Conservation (phyloP, 1,284 basidiomycete species). For the Irpex sp. region DNA sequence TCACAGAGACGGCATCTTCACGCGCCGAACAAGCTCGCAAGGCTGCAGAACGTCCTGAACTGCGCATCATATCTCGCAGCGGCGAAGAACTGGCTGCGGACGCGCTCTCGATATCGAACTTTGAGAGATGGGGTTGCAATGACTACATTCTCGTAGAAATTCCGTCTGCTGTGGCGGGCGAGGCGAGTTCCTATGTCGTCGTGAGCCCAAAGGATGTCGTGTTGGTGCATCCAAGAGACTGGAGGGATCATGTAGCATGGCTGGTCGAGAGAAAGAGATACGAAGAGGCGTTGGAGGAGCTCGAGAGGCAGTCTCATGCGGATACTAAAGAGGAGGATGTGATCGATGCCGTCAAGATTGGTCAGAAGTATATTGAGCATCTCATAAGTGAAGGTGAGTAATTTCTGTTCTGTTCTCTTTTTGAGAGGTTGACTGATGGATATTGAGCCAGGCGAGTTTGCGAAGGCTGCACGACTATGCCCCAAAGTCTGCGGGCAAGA, state of each 20-base stretch:
- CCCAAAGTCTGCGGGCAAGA: constrained; percentile 86
- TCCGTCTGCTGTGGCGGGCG: constrained; percentile 30
- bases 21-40: constrained; percentile 73
- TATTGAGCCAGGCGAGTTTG: constrained; percentile 60
- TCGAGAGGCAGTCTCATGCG: constrained; percentile 50
- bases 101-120: constrained; percentile 77
- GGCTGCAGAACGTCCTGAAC: constrained; percentile 85
- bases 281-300: constrained; percentile 84
- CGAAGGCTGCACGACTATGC: constrained; percentile 82
- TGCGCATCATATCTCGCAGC: constrained; percentile 84
- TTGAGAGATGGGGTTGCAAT: constrained; percentile 86
- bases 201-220: constrained; percentile 86
- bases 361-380: constrained; percentile 80
- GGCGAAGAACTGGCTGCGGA: constrained; percentile 92
- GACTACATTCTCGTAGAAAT: constrained; percentile 78
- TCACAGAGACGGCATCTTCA: constrained; percentile 66
- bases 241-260: constrained; percentile 91
- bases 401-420: not conserved
- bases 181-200: constrained; percentile 67
- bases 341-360: constrained; percentile 74
- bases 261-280: constrained; percentile 80
- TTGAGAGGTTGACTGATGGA: not conserved
- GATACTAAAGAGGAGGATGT: constrained; percentile 32
- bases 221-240: constrained; percentile 82
- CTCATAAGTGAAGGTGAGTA: constrained; percentile 68